Conservation (phyloP, 2,329 filamentous ascomycete species). For the Stagonosporopsis tanaceti region DNA sequence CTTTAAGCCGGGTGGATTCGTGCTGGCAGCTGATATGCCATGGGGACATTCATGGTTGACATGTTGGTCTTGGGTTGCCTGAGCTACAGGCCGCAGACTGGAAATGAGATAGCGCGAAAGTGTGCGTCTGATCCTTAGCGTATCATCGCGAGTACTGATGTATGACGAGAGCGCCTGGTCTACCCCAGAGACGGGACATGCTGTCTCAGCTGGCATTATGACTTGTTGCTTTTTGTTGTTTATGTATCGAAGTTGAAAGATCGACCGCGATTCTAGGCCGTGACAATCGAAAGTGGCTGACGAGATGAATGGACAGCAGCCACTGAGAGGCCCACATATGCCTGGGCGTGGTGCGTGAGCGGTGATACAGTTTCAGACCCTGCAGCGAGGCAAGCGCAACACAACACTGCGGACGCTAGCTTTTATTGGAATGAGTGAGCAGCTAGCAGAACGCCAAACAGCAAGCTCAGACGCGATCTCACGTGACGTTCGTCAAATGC, state of each 20-base stretch:
- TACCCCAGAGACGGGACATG: constrained; percentile 50
- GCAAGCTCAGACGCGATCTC: constrained; percentile 4
- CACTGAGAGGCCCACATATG: background rate
- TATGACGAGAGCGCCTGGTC: constrained; percentile 47
- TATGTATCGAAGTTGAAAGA: background rate
- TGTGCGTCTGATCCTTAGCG: constrained; percentile 44
- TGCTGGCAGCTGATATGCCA: constrained; percentile 29
- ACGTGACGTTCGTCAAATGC: constrained; percentile 1
- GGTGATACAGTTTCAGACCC: constrained; percentile 13
- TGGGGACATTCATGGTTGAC: constrained; percentile 44
- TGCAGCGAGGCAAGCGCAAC: constrained; percentile 1
- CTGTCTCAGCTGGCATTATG: constrained; percentile 33
- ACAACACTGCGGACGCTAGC: background rate
- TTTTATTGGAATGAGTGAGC: background rate
- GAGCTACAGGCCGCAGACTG: constrained; percentile 37
- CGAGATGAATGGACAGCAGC: background rate
- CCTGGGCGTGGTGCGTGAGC: background rate
- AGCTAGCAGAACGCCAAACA: background rate
- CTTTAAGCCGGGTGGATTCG: constrained; percentile 50
- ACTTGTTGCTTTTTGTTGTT: constrained; percentile 3
- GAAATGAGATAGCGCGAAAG: constrained; percentile 46
- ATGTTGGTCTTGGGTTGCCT: constrained; percentile 41
- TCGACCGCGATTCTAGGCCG: too few species aligned
- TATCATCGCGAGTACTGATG: constrained; percentile 48
- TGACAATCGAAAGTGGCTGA: background rate